phyloP scores from a whole-genome alignment of 176 grass and related monocot genomes.

The Panicum miliaceum region DNA sequence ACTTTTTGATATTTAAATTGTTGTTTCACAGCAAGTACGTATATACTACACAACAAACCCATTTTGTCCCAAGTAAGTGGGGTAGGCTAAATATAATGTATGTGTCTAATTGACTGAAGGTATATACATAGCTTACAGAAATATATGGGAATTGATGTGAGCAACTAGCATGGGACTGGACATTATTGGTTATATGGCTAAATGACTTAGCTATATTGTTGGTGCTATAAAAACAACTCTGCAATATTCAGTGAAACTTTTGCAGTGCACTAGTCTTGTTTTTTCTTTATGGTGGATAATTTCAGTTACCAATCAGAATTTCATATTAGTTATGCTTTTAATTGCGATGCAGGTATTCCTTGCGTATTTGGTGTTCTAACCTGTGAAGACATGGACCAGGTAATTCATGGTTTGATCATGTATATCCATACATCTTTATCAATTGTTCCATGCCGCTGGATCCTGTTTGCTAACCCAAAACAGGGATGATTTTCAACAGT shows the following conservation, averaged over 20 bases:
- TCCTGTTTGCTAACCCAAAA: constrained; percentile 5
- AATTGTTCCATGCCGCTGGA: background rate
- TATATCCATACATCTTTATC: constrained; percentile 2
- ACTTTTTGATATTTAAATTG: background rate
- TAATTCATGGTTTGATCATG: constrained; percentile 30
- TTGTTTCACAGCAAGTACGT: no score
- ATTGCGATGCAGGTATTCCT: constrained; percentile 64
- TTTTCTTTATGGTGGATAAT: background rate
- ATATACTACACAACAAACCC: no score
- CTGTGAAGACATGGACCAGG: constrained; percentile 99
- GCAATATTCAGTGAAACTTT: background rate
- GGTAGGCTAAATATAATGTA: no score
- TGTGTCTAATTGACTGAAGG: background rate
- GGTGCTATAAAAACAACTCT: background rate
- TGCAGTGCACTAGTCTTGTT: no score
- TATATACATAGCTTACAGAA: background rate
- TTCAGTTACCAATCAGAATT: constrained; percentile 16
- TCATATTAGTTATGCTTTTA: constrained; percentile 20
- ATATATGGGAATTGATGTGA: background rate
- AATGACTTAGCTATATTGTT: background rate
- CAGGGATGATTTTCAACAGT: background rate
- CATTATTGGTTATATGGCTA: background rate
- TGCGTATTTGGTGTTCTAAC: constrained; percentile 96
- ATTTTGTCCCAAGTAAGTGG: no score
- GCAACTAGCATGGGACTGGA: background rate